A percentile compares a stretch with the other conserved stretches of the same genome.
phyloP scores from a whole-genome alignment of 2,329 filamentous ascomycete species.

The Pyrenophora teres region DNA sequence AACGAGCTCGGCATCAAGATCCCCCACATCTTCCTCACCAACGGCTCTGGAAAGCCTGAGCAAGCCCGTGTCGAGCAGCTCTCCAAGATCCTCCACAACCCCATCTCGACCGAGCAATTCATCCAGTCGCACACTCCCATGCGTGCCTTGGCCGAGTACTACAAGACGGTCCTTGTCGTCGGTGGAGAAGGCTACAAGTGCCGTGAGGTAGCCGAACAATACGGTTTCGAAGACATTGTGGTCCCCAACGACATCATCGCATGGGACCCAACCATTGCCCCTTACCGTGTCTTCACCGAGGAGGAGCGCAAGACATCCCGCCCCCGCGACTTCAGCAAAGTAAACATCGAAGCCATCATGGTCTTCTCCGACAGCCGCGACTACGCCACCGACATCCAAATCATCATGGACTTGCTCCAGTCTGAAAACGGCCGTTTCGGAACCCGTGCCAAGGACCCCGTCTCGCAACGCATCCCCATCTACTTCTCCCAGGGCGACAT shows the following conservation, averaged over 20 bases:
- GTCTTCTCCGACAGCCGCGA: constrained; percentile 76
- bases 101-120: constrained; percentile 73
- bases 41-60: constrained; percentile 75
- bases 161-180: constrained; percentile 74
- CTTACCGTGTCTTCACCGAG: constrained; percentile 69
- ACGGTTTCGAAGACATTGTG: constrained; percentile 74
- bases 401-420: constrained; percentile 74
- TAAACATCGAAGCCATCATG: constrained; percentile 74
- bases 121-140: constrained; percentile 79
- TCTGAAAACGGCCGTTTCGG: constrained; percentile 69
- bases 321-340: constrained; percentile 72
- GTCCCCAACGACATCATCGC: constrained; percentile 76
- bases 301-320: constrained; percentile 69
- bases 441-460: constrained; percentile 69
- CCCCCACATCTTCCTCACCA: constrained; percentile 74
- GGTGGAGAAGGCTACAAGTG: constrained; percentile 77
- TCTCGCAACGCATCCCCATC: constrained; percentile 70
- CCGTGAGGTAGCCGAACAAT: constrained; percentile 72
- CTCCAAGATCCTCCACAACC: constrained; percentile 66
- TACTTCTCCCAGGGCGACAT: constrained; percentile 72
- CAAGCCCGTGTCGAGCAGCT: constrained; percentile 68
- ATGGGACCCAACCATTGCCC: constrained; percentile 70
- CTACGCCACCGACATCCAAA: constrained; percentile 76
- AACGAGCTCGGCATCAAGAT: constrained; percentile 81
- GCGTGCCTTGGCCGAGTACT: constrained; percentile 76